Percentiles rank a stretch among this genome's conserved stretches.
Evolutionary conservation across 2,329 filamentous ascomycete species (phyloP).

Genomic region (Phialemonium atrogriseum): DNA sequence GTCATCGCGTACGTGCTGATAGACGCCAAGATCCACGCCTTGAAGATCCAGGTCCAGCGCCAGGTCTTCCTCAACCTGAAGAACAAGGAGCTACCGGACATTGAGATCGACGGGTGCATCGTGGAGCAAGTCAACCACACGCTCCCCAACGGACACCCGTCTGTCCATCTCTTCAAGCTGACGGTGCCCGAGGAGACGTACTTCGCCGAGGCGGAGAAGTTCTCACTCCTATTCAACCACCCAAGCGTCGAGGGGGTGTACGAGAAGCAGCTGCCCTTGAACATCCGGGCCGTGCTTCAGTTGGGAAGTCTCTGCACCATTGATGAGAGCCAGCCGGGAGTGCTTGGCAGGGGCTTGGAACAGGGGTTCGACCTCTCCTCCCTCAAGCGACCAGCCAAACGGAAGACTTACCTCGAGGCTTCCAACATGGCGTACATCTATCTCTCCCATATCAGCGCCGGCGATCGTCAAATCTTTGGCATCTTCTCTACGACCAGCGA

Average conservation of each 20-base stretch:
- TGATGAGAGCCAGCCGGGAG: constrained; percentile 81
- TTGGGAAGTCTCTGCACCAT: constrained; percentile 90
- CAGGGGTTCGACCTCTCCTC: constrained; percentile 83
- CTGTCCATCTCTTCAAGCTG: constrained; percentile 88
- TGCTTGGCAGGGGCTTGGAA: constrained; percentile 86
- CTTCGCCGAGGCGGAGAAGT: constrained; percentile 74
- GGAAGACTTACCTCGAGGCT: constrained; percentile 62
- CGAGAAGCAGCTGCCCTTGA: constrained; percentile 83
- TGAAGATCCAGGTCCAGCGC: constrained; percentile 84
- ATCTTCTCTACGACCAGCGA: constrained; percentile 77
- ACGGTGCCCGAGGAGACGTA: constrained; percentile 85
- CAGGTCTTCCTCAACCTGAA: constrained; percentile 90
- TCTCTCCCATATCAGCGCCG: constrained; percentile 83
- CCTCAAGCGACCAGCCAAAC: constrained; percentile 59
- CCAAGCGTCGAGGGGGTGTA: constrained; percentile 96
- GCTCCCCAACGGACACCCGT: constrained; percentile 89
- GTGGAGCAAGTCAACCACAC: constrained; percentile 93
- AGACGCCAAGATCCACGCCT: constrained; percentile 78
- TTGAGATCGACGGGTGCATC: constrained; percentile 75
- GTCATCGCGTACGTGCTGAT: constrained; percentile 88
- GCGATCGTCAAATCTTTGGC: constrained; percentile 88
- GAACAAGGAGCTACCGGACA: constrained; percentile 75
- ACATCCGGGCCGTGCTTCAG: constrained; percentile 78
- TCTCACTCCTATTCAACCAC: constrained; percentile 79
- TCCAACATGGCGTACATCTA: constrained; percentile 77